Base-by-base conservation (phyloP, 2,329 filamentous ascomycete genomes). In the Colletotrichum costaricense region DNA sequence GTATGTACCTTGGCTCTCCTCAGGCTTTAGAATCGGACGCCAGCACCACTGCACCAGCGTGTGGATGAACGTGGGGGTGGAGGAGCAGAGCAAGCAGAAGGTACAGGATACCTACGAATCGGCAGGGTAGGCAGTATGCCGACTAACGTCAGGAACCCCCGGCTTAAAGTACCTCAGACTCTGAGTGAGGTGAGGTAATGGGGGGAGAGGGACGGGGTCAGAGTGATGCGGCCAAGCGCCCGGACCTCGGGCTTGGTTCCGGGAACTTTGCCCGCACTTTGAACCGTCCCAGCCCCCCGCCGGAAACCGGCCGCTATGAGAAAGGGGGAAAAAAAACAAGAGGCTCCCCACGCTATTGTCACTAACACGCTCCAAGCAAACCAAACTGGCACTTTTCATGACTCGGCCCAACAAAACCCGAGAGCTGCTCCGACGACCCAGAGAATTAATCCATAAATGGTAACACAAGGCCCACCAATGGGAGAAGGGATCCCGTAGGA, bases 371-470 rank as follows among this genome's bases (percentile, higher is more conserved):
- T 19, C 56, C 63, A 38, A 66, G 26, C 58, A 11, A 38, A 49
- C 59, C 55, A 46, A 42, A 38, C 22, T 30, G 35, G 35, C 11
- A 26, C 28, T 46, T 12, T 19, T 60, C 60, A 70, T 73, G 70
- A 70, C 67, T 73, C 70, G 70, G 70, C 60, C 60, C 67, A 70
- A 70, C 56, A 70, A 49, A 38, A 26, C 49, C 70, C 70, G 70
- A 73, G 67, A 70, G 55, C 56, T 69, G 56, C 19, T 65, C 67
- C 60, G 70, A 65, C 64, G 28, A 65, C 46, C 30, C 30, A 70
- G 52, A 38, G 67, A 73, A 73, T 73, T 65, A 60, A 60, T 65
- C 70, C 70, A 73, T 70, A 67, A 73, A 70, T 70, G 67, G 60
- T 46, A 69, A 49, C 69, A 52, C 30, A 7, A 8, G 66, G 5